Percentiles rank a stretch among this genome's conserved stretches.
Conservation (phyloP, 2,329 filamentous ascomycete genomes). For the Fragosphaeria purpurea region DNA sequence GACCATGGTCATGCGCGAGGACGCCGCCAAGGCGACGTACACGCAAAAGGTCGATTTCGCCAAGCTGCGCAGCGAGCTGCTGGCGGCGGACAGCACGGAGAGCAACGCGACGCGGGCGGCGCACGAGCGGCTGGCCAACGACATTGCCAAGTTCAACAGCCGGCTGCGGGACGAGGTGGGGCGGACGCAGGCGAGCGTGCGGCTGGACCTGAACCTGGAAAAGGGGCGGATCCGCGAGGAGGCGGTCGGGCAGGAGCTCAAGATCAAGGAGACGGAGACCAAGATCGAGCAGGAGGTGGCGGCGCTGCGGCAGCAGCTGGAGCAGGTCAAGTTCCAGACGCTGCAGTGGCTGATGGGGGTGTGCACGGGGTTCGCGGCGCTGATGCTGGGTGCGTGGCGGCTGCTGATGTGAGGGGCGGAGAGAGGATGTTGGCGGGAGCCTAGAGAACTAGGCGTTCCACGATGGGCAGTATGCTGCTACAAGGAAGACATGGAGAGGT, state of each 20-base stretch:
- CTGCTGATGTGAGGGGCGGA: slow-evolving; percentile 45
- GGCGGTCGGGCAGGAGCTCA: slow-evolving; percentile 90
- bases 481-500: too few species aligned
- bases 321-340: slow-evolving; percentile 96
- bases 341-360: slow-evolving; percentile 96
- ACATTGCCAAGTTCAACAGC: slow-evolving; percentile 86
- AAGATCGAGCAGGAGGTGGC: slow-evolving; percentile 97
- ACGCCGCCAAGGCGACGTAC: slow-evolving; percentile 70
- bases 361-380: slow-evolving; percentile 55
- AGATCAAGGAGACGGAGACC: slow-evolving; percentile 97
- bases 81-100: slow-evolving; percentile 86
- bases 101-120: slow-evolving; percentile 77
- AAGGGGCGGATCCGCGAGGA: slow-evolving; percentile 96
- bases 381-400: slow-evolving; percentile 60
- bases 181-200: slow-evolving; percentile 83
- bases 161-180: slow-evolving; percentile 88
- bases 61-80: slow-evolving; percentile 87
- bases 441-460: too few species aligned
- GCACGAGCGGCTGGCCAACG: slow-evolving; percentile 87
- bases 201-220: slow-evolving; percentile 88
- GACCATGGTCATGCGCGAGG: slow-evolving; percentile 95
- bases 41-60: slow-evolving; percentile 95
- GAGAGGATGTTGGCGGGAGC: too few species aligned
- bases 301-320: slow-evolving; percentile 77
- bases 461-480: too few species aligned